phyloP scores from a whole-genome alignment of 129 eudicot species.

The Flaveria sonorensis region DNA sequence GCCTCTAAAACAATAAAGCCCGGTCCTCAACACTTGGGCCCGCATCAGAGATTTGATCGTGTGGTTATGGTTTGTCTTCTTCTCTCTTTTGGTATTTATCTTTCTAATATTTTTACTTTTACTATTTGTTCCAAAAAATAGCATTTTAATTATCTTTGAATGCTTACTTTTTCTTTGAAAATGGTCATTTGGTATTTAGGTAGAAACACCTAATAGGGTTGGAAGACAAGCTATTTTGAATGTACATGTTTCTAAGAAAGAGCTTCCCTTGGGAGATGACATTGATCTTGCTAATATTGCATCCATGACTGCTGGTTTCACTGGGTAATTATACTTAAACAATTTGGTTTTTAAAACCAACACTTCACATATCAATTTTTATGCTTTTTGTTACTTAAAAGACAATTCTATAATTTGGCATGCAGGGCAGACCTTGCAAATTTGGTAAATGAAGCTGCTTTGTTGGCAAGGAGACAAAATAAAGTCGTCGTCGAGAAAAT shows the following conservation, averaged over 20 bases:
- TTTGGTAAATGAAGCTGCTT: slow-evolving; percentile 95
- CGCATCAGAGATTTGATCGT: slow-evolving; percentile 97
- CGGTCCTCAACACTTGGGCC: too few relatives aligned
- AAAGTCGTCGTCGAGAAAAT: slow-evolving; percentile 73
- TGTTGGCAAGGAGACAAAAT: slow-evolving; percentile 87
- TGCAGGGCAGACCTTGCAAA: slow-evolving; percentile 99
- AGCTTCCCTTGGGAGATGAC: slow-evolving; percentile 83
- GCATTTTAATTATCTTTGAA: neutral
- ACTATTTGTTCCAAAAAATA: neutral
- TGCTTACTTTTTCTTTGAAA: neutral
- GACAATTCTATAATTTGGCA: slow-evolving; percentile 12
- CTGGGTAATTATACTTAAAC: slow-evolving; percentile 57
- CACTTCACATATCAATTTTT: neutral
- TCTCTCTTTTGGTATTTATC: slow-evolving; percentile 27
- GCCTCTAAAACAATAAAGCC: too few relatives aligned
- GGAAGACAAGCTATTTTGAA: slow-evolving; percentile 88
- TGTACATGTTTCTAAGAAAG: slow-evolving; percentile 92
- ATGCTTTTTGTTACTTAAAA: neutral
- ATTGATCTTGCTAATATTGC: slow-evolving; percentile 76
- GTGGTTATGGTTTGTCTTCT: slow-evolving; percentile 81
- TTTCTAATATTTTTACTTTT: slow-evolving; percentile 3
- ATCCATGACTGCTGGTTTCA: slow-evolving; percentile 96
- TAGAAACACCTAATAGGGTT: slow-evolving; percentile 89
- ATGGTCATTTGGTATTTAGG: slow-evolving; percentile 47
- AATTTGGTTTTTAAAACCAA: slow-evolving; percentile 5